Conservation (phyloP, 176 grass and related monocot genomes). For the Triticum turgidum region DNA sequence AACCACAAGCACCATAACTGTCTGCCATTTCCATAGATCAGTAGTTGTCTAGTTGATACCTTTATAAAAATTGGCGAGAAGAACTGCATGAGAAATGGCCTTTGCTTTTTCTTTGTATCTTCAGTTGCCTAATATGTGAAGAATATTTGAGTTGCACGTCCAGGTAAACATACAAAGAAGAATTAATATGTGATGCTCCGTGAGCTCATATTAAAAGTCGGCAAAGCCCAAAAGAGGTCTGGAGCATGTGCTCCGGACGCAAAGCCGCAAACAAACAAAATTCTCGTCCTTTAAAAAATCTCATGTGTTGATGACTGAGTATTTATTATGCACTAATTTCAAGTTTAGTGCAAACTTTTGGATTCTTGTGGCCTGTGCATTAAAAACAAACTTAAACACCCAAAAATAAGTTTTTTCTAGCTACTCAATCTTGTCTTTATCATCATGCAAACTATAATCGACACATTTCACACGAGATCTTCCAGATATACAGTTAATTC, state of each 20-base stretch:
- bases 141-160: conserved; percentile 6
- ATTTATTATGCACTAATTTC: not conserved
- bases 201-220: not conserved
- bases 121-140: conserved; percentile 59
- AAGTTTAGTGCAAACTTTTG: not conserved
- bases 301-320: not conserved
- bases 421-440: not conserved
- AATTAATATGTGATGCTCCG: not conserved
- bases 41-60: conserved; percentile 39
- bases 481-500: not conserved
- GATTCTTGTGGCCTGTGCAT: not conserved
- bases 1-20: not conserved
- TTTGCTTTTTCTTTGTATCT: conserved; percentile 80
- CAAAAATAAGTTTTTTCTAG: not conserved
- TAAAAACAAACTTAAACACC: not conserved
- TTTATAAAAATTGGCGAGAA: conserved; percentile 98
- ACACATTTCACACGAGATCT: not conserved
- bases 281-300: not conserved
- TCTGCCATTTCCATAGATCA: conserved; percentile 13
- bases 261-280: not conserved
- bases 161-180: conserved; percentile 2
- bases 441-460: not conserved
- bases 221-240: not conserved
- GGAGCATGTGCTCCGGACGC: not conserved
- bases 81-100: conserved; percentile 77